Percentiles rank a stretch among this genome's conserved stretches.
Evolutionary conservation across 257 asterid species (phyloP).

Genomic region (Solanum pinnatisectum): DNA sequence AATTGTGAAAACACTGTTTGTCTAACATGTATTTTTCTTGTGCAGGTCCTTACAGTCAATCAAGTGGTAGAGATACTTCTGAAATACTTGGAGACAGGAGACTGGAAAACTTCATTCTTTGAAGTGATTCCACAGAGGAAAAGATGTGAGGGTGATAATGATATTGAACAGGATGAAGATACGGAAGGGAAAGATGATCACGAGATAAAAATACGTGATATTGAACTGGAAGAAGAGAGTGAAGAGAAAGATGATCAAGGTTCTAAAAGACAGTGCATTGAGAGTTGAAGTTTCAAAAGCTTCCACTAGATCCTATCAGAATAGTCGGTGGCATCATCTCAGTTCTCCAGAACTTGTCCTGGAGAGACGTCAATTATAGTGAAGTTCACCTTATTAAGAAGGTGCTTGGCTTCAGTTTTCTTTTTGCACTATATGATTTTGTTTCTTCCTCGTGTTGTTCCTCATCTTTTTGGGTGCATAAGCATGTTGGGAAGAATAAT

Average conservation of each 20-base stretch:
- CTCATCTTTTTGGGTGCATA: neutral
- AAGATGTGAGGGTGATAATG: constrained; percentile 41
- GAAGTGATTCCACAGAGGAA: constrained; percentile 88
- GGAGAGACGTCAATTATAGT: neutral
- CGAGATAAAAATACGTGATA: constrained; percentile 25
- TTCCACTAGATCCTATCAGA: neutral
- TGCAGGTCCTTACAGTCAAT: constrained; percentile 91
- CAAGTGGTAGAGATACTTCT: constrained; percentile 87
- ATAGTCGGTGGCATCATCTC: neutral
- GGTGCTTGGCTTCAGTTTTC: neutral
- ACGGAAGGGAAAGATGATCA: constrained; percentile 11
- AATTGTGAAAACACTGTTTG: neutral
- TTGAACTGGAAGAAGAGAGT: constrained; percentile 9
- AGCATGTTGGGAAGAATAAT: neutral
- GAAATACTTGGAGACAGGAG: constrained; percentile 65
- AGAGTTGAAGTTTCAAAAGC: constrained; percentile 1
- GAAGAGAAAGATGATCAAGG: constrained; percentile 17
- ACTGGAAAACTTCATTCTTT: constrained; percentile 79
- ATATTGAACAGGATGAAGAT: constrained; percentile 20
- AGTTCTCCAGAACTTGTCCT: neutral
- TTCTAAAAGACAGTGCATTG: constrained; percentile 52
- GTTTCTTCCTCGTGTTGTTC: neutral
- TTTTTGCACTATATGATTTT: neutral
- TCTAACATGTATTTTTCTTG: neutral
- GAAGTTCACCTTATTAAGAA: neutral